A percentile compares a stretch with the other conserved stretches of the same genome.
Evolutionary conservation across 768 basidiomycete genomes (phyloP).

Genomic region (Lentinula sp.): DNA sequence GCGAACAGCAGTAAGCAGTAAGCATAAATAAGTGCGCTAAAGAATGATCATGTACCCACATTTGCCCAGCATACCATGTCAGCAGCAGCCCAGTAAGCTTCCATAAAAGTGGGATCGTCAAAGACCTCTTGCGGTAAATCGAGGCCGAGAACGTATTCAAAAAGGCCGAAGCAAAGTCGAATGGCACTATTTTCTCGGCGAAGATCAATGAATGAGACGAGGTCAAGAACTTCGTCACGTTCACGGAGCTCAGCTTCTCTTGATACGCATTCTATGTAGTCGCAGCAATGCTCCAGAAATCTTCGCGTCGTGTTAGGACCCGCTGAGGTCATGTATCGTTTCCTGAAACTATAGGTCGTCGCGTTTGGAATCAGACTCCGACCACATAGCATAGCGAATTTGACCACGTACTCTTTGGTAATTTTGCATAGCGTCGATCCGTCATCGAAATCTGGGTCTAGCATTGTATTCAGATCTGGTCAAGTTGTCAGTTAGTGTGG

Average conservation of each 20-base stretch:
- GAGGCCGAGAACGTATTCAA: conserved; percentile 54
- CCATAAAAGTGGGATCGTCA: conserved; percentile 46
- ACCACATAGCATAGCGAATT: not conserved
- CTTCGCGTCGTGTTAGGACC: conserved; percentile 43
- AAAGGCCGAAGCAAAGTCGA: conserved; percentile 54
- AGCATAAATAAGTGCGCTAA: not conserved
- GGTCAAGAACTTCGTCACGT: conserved; percentile 42
- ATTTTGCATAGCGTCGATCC: conserved; percentile 51
- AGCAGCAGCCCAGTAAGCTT: conserved; percentile 50
- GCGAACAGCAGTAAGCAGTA: conserved; percentile 1
- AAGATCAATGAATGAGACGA: conserved; percentile 46
- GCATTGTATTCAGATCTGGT: conserved; percentile 38
- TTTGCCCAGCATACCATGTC: conserved; percentile 71
- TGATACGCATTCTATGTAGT: conserved; percentile 54
- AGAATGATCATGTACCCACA: conserved; percentile 29
- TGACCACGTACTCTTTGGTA: conserved; percentile 48
- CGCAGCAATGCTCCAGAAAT: conserved; percentile 46
- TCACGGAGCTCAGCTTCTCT: conserved; percentile 59
- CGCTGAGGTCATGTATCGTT: conserved; percentile 36
- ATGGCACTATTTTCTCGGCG: conserved; percentile 69
- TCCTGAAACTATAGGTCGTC: conserved; percentile 38
- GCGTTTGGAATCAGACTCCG: not conserved
- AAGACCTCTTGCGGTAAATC: conserved; percentile 61
- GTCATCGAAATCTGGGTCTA: conserved; percentile 45
- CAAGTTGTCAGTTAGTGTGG: not conserved